These are phyloP conservation scores for Leptographium galeiforme DNA, from an alignment of 2,329 filamentous ascomycete genomes.

Conservation along the genomic window DNA sequence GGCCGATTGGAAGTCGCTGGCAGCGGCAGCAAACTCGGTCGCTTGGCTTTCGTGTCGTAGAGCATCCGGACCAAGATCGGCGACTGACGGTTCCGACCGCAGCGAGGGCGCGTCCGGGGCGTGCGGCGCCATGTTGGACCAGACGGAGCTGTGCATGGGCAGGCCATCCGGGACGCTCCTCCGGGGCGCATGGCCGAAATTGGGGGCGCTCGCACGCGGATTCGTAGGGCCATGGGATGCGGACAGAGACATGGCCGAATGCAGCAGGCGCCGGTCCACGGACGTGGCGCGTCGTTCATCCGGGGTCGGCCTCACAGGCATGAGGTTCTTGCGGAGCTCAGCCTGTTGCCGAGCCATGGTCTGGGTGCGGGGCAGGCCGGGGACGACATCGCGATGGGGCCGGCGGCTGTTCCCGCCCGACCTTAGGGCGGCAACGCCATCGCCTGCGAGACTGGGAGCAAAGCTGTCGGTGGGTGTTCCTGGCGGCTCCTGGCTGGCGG, in stretches of 20 bases:
- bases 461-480: too few species aligned
- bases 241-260: conserved; percentile 23
- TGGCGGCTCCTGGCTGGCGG: background rate
- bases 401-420: conserved; percentile 20
- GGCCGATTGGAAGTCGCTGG: background rate
- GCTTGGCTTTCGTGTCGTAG: background rate
- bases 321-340: conserved; percentile 60
- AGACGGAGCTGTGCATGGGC: background rate
- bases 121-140: conserved; percentile 6
- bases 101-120: conserved; percentile 11
- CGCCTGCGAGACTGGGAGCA: background rate
- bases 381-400: conserved; percentile 51
- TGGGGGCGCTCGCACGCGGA: conserved; percentile 22
- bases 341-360: conserved; percentile 77
- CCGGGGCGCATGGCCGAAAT: conserved; percentile 13
- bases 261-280: conserved; percentile 31
- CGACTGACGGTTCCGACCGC: background rate
- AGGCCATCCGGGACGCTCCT: conserved; percentile 35
- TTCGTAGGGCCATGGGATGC: conserved; percentile 21
- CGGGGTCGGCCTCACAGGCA: conserved; percentile 47
- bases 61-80: background rate
- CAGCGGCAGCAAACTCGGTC: background rate
- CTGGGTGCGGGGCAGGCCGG: conserved; percentile 60
- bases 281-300: conserved; percentile 62
- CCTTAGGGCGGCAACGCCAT: background rate